These are phyloP conservation scores for Picea mariana DNA, from an alignment of 83 land plant genomes.

Conservation along the genomic window DNA sequence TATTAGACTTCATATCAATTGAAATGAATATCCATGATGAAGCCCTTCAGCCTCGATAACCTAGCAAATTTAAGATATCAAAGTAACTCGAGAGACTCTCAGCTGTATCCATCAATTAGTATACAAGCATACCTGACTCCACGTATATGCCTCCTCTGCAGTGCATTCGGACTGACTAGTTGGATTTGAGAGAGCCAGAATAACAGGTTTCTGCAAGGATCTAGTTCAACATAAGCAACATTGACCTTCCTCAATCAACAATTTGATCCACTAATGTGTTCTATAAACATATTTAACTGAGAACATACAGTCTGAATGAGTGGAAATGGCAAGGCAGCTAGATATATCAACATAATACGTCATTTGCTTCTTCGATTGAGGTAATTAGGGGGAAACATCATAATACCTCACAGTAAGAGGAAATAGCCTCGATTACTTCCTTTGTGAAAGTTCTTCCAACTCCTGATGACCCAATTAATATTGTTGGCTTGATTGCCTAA, in stretches of 20 bases:
- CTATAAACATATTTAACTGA: not conserved
- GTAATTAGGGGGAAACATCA: not conserved
- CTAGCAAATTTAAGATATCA: not conserved
- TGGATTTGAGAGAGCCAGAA: conserved; percentile 95
- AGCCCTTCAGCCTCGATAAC: not conserved
- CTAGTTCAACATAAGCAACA: not conserved
- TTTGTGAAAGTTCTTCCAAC: conserved; percentile 84
- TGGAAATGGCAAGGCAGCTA: not conserved
- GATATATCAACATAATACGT: not conserved
- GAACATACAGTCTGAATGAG: not conserved
- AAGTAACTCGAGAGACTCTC: not conserved
- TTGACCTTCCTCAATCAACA: not conserved
- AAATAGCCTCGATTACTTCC: conserved; percentile 88
- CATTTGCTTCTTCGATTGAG: not conserved
- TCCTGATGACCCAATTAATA: conserved; percentile 88
- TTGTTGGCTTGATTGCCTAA: conserved; percentile 80
- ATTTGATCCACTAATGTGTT: not conserved
- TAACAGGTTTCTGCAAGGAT: conserved; percentile 79
- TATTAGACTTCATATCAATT: not conserved
- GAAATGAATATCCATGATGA: not conserved
- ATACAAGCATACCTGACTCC: conserved; percentile 64
- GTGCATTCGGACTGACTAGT: conserved; percentile 95
- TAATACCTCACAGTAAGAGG: conserved; percentile 76
- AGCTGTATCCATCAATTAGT: no score
- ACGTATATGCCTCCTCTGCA: conserved; percentile 92